Evolutionary conservation across 75 land plant species (phyloP), one percentile per base, ranked within the genome.

Genomic region (Pinus tabuliformis): DNA sequence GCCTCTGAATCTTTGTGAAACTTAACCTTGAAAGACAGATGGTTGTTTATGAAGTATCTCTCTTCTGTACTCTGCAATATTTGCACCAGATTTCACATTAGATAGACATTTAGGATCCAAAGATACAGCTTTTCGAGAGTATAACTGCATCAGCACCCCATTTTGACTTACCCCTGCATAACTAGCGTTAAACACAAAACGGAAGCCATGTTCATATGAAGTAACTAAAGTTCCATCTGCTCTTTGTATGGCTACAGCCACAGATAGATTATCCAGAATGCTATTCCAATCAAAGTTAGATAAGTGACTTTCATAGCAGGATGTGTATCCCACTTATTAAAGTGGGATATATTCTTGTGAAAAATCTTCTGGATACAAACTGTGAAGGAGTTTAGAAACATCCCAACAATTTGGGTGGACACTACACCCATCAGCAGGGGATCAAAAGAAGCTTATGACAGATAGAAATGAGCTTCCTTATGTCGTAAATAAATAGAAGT

Each of bases 41-140:
- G 98, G 74, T 95, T 95, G 82, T 91, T 64, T 45, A 95, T 86
- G 70, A 85, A 93, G 73, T 89, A 91, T 62, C 86, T 93, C 58
- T 81, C 85, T 18, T 90, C 96, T 59, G 83, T 80, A 59, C 62
- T 90, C 96, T 95, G 83, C 36, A 70, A 20, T 5, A 66, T 36
- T 39, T 20, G 20, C 36, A 66, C 7, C 7, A 42, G 12, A 21
- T 37, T 4, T 15, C 45, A 42, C 21, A 70, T 22, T 22, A 16
- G 36, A 52, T 36, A 52, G 18, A 36, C 9, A 30, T 17, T n/a
- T 28, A 28, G 12, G 49, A 2, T 52, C n/a, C 14, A 57, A 0
- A 77, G 37, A n/a, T 33, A 22, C 33, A 52, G 5, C 4, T 14
- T 16, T 52, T 16, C 26, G 36, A 68, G 49, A 30, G 14, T 24